Percentiles rank a stretch among this genome's conserved stretches.
Conservation (phyloP, 495 filamentous ascomycete genomes). For the Lepraria neglecta region DNA sequence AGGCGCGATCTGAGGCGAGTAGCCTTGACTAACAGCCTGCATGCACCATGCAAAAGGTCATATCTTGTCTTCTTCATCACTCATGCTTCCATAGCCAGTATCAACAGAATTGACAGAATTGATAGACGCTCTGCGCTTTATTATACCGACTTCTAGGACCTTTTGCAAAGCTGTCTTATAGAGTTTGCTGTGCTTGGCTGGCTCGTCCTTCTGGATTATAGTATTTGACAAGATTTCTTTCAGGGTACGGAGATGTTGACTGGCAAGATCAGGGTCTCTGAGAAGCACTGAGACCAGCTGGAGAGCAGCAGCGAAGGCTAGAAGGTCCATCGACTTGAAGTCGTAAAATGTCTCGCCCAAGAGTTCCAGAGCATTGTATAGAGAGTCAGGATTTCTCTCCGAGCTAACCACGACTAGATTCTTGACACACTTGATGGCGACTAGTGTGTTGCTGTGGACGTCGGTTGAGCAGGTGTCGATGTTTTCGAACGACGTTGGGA, state of each 20-base stretch:
- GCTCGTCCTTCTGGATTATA: not conserved
- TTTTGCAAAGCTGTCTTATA: slow-evolving; percentile 2
- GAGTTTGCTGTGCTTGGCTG: not conserved
- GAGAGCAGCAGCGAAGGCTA: slow-evolving; percentile 10
- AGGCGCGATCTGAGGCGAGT: not conserved
- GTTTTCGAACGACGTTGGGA: slow-evolving; percentile 9
- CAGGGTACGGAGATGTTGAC: not conserved
- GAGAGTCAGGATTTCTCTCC: slow-evolving; percentile 2
- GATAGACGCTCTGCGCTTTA: slow-evolving; percentile 14
- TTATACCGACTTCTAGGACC: slow-evolving; percentile 5
- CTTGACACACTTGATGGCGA: slow-evolving; percentile 12
- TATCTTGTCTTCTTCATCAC: slow-evolving; percentile 13
- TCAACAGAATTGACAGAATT: slow-evolving; percentile 19
- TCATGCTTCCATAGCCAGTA: slow-evolving; percentile 26
- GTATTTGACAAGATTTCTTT: slow-evolving; percentile 11
- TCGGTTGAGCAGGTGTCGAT: slow-evolving; percentile 2
- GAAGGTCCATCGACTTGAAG: slow-evolving; percentile 10
- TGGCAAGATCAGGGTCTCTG: not conserved
- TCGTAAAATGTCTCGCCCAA: slow-evolving; percentile 12
- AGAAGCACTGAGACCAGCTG: slow-evolving; percentile 6
- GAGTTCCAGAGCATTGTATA: slow-evolving; percentile 9
- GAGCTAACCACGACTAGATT: slow-evolving; percentile 1
- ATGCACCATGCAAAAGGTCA: not conserved
- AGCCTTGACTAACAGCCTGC: not conserved
- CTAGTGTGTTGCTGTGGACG: slow-evolving; percentile 8